Base-by-base conservation (phyloP, 352 stramenopile species). In the Phytophthora quininea region DNA sequence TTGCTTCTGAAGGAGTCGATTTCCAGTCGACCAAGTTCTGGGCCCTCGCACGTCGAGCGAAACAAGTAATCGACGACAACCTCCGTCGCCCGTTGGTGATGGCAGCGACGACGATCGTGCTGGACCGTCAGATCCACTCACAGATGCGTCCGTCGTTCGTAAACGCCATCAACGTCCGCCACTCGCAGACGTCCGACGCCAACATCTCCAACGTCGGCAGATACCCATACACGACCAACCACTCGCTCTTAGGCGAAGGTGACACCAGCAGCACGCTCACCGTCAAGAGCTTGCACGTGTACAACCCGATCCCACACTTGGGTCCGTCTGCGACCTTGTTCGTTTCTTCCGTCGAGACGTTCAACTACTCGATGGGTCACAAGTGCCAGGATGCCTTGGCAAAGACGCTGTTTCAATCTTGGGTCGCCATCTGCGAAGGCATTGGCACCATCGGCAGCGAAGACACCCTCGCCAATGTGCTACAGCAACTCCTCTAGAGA, bases 1-100 rank as follows among this genome's bases (percentile, higher is more conserved):
- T 81, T 4, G 47, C 40, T 31, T 62, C 27, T 3, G 42, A 65
- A 30, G 75, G 71, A 2, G 57, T 81, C n/a, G 42, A 73, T 4
- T 10, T 80, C 12, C n/a, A 74, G 10, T 71, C 27, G 0, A 60
- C 65, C 3, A 35, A 35, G 37, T 84, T 88, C 64, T 86, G 76
- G 77, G 73, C 80, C 47, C 55, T 88, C n/a, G 77, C 79, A 8
- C 74, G 74, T 12, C 35, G 19, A 12, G 48, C 64, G 24, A 85
- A 81, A 56, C 7, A 51, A 12, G 54, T 82, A 30, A 62, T 74
- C 10, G 63, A 73, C 40, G 48, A 19, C 30, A 71, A 70, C 7
- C 35, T 77, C 14, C 46, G 56, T 11, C 46, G 58, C 52, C 67
- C 47, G 11, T 38, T 60, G 47, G 38, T 35, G 37, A 52, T 76